These are phyloP conservation scores for Eutrema japonicum DNA, from an alignment of 345 rosid species.

Conservation along the genomic window DNA sequence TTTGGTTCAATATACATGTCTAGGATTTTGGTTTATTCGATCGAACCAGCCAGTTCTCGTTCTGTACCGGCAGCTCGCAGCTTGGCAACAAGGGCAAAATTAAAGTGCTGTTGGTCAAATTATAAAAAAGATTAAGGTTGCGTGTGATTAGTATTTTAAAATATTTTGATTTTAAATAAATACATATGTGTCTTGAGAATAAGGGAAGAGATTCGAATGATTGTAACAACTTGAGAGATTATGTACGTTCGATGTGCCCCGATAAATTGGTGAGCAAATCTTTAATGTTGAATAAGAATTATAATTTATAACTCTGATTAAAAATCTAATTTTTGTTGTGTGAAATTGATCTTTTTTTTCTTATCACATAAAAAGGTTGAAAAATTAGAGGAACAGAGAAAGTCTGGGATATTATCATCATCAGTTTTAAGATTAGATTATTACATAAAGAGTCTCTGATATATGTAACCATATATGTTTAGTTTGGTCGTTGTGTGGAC, in stretches of 20 bases:
- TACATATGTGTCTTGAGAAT: conserved; percentile 22
- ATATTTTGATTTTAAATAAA: no score
- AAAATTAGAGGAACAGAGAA: conserved; percentile 37
- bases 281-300: background rate
- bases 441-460: background rate
- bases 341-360: background rate
- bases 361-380: conserved; percentile 21
- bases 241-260: conserved; percentile 34
- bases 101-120: no score
- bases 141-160: no score
- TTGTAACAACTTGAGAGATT: conserved; percentile 40
- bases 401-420: conserved; percentile 25
- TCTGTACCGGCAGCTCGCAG: no score
- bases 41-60: no score
- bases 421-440: conserved; percentile 9
- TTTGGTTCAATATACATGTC: no score
- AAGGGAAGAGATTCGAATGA: conserved; percentile 30
- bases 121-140: no score
- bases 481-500: background rate
- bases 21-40: no score
- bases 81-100: no score
- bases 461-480: background rate
- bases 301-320: background rate
- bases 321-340: background rate
- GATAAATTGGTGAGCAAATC: conserved; percentile 28